These are phyloP conservation scores for Fraxinus velutina DNA, from an alignment of 305 asterid genomes.

Conservation along the genomic window DNA sequence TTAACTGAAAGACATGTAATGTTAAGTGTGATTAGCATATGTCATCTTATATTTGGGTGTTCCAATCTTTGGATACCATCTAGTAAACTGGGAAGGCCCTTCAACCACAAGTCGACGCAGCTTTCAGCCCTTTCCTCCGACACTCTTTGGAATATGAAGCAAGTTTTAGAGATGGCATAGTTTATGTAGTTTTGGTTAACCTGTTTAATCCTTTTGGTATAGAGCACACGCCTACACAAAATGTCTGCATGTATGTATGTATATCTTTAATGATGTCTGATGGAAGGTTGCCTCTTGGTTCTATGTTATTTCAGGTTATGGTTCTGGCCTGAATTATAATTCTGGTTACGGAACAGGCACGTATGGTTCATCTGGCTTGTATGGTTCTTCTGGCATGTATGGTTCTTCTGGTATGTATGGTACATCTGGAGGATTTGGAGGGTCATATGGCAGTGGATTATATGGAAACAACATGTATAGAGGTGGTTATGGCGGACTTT, in stretches of 20 bases:
- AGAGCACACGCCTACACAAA: neutral
- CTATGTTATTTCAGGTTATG: slow-evolving; percentile 47
- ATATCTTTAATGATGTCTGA: slow-evolving; percentile 19
- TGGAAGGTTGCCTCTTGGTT: slow-evolving; percentile 18
- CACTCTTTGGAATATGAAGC: neutral
- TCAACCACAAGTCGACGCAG: neutral
- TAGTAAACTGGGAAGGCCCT: neutral
- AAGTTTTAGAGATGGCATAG: neutral
- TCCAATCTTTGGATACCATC: neutral
- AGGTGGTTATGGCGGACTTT: slow-evolving; percentile 83
- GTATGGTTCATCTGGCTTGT: slow-evolving; percentile 46
- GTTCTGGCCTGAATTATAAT: slow-evolving; percentile 44
- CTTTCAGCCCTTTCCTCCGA: neutral
- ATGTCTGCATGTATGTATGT: neutral
- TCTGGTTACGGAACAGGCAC: slow-evolving; percentile 5
- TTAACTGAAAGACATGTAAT: neutral
- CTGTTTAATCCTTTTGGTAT: neutral
- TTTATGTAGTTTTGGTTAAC: neutral
- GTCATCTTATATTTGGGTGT: neutral
- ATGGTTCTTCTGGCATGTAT: slow-evolving; percentile 7
- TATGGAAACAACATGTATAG: slow-evolving; percentile 83
- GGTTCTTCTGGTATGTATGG: slow-evolving; percentile 42
- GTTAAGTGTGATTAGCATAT: neutral
- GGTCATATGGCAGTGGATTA: slow-evolving; percentile 70
- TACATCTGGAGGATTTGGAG: slow-evolving; percentile 60